phyloP scores from a whole-genome alignment of 495 filamentous ascomycete species.

The Xylaria curta region DNA sequence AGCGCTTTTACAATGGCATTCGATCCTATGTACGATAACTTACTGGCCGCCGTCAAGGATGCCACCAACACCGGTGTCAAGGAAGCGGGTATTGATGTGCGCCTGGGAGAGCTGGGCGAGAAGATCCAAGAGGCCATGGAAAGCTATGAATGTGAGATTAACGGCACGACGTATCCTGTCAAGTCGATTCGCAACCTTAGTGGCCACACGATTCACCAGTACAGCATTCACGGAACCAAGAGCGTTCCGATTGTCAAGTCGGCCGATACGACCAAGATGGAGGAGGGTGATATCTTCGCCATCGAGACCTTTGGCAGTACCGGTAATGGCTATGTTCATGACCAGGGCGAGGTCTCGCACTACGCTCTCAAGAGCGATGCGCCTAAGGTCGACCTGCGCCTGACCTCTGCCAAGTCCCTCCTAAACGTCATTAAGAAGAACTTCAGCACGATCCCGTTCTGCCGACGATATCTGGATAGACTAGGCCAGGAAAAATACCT shows the following conservation, averaged over 20 bases:
- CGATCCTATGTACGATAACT: slow-evolving; percentile 82
- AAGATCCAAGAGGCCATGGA: slow-evolving; percentile 89
- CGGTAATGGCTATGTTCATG: slow-evolving; percentile 81
- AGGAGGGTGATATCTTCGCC: slow-evolving; percentile 91
- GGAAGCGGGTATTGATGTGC: slow-evolving; percentile 82
- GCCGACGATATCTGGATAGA: slow-evolving; percentile 83
- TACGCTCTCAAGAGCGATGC: slow-evolving; percentile 72
- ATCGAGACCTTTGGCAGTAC: slow-evolving; percentile 96
- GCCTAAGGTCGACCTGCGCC: slow-evolving; percentile 68
- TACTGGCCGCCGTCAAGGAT: slow-evolving; percentile 81
- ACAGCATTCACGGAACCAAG: slow-evolving; percentile 87
- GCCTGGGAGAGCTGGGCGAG: slow-evolving; percentile 77
- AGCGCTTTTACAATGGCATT: slow-evolving; percentile 91
- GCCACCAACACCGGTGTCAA: slow-evolving; percentile 87
- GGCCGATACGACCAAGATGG: slow-evolving; percentile 84
- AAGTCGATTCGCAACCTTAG: slow-evolving; percentile 88
- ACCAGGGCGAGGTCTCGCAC: slow-evolving; percentile 83
- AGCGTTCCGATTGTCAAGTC: slow-evolving; percentile 90
- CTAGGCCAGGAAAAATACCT: slow-evolving; percentile 89
- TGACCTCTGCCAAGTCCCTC: slow-evolving; percentile 80
- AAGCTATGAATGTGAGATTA: slow-evolving; percentile 82
- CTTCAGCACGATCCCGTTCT: slow-evolving; percentile 88
- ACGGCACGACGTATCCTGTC: slow-evolving; percentile 77
- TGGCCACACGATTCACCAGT: slow-evolving; percentile 86
- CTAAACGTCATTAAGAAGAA: slow-evolving; percentile 90